Base-by-base conservation (phyloP, 2,329 filamentous ascomycete species). In the Acephala macrosclerotiorum region DNA sequence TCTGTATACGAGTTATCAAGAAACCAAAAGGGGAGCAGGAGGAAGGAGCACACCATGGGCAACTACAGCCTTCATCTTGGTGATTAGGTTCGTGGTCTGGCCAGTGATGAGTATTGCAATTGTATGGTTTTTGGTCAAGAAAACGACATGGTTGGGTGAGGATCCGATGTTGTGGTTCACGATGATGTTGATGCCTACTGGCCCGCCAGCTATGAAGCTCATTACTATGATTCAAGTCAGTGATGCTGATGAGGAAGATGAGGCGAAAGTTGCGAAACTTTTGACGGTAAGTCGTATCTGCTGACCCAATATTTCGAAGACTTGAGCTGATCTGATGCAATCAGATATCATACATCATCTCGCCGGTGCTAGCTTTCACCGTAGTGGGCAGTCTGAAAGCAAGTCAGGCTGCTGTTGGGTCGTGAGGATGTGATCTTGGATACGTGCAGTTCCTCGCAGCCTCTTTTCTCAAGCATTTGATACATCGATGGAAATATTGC, bases 121-220 rank as follows among this genome's bases (percentile, higher is more conserved):
- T 1, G 81, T 91, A 8, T 90, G 85, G 70, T 70, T 76, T 0
- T 72, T 91, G 7, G 87, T 85, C 0, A 82, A 80, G 1, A 81
- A 80, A 61, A 89, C 87, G 0, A 68, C 71, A 0, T 45, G 86
- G 2, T 72, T 91, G 2, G 79, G 80, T 3, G 71, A 79, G 2
- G 89, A 91, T 72, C 88, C 88, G 0, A 85, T 91, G 69, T 76
- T 91, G 36, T 91, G 87, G 87, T 91, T 91, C 71, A 80, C 79
- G 18, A 75, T 83, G 73, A 82, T 82, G 79, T 68, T 83, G 49
- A 83, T 84, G 82, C 81, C 82, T 0, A 79, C 78, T 7, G 82
- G 82, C 0, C 82, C 81, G 4, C 78, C 80, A 2, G 82, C 82
- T 1, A 82, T 82, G 78, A 83, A 83, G 70, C 67, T 84, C 5